Evolutionary conservation across 164 flowering plant species (phyloP).

Genomic region (Brasenia schreberi): DNA sequence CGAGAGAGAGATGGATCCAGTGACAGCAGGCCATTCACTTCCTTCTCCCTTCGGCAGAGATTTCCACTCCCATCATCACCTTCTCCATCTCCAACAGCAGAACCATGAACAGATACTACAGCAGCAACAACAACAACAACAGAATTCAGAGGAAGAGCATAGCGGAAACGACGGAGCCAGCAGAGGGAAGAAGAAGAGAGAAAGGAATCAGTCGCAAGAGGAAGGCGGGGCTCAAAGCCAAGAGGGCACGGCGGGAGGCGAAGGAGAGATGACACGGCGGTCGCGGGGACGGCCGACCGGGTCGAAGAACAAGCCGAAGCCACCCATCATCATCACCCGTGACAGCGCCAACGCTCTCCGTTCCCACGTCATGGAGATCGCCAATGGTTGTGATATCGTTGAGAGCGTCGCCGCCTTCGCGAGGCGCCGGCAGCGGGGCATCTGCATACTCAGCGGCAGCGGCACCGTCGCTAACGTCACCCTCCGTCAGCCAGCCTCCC

Average conservation of each 20-base stretch:
- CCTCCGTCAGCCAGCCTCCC: conserved; percentile 54
- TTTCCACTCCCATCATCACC: conserved; percentile 53
- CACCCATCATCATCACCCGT: conserved; percentile 81
- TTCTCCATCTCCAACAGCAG: conserved; percentile 15
- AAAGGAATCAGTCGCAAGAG: conserved; percentile 10
- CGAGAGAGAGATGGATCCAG: conserved; percentile 44
- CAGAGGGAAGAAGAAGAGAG: conserved; percentile 23
- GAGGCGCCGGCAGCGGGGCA: conserved; percentile 55
- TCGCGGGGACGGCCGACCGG: conserved; percentile 84
- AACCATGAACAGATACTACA: conserved; percentile 8
- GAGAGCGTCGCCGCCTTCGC: conserved; percentile 69
- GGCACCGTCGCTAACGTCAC: conserved; percentile 80
- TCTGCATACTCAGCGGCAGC: conserved; percentile 67
- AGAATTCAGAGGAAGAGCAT: conserved; percentile 46
- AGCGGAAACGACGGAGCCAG: conserved; percentile 20
- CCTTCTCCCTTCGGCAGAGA: conserved; percentile 77
- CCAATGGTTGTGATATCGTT: conserved; percentile 57
- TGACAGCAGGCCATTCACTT: conserved; percentile 50
- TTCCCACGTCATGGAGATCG: conserved; percentile 80
- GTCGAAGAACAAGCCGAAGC: conserved; percentile 88
- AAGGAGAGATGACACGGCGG: conserved; percentile 42
- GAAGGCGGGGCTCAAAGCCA: background rate
- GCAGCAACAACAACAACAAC: conserved; percentile 35
- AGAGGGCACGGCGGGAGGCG: conserved; percentile 4
- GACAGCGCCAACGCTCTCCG: conserved; percentile 88